Base-by-base conservation (phyloP, 306 rosid genomes). In the Myrica gale region DNA sequence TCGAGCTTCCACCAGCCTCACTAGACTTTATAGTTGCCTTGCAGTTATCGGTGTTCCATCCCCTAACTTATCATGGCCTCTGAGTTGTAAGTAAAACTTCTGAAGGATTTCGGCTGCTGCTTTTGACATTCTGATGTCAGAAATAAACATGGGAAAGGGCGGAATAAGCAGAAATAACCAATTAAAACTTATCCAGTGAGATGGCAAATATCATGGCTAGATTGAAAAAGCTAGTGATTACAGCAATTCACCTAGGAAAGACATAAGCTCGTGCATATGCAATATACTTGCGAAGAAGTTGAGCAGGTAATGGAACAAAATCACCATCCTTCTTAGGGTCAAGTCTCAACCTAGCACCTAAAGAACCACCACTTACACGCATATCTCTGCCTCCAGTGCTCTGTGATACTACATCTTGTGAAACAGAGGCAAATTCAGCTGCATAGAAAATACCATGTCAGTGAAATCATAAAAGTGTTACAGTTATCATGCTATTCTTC, bases 41-140 rank as follows among this genome's bases (percentile, higher is more conserved):
- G 98, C 97, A 65, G 98, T 95, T 77, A 92, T 92, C 55, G 97
- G 99, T 57, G 99, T 95, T 54, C 97, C 73, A 86, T 92, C 99
- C 74, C 90, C 93, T 68, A 97, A 89, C 76, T 88, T 82, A 77
- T 84, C 87, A 73, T 78, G 97, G 80, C 92, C 97, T 74, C 99
- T 87, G 42, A 89, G 89, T 80, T 82, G 83, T 53, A 92, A 87
- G 86, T 95, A 92, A 82, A 92, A 92, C 75, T 87, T 92, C 79
- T 95, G 93, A 65, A 95, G 81, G 88, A 95, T 92, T 57, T 89
- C 97, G 46, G 98, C 96, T 23, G 99, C 96, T 9, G 86, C 74
- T 89, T 87, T 92, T 63, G 97, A 86, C 93, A 95, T 92, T 91
- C 97, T 92, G 82, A 74, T 74, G 77, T 79, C 46, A 79, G 76